Base-by-base conservation (phyloP, 805 yeast species). In the Kodamaea sagamina region DNA sequence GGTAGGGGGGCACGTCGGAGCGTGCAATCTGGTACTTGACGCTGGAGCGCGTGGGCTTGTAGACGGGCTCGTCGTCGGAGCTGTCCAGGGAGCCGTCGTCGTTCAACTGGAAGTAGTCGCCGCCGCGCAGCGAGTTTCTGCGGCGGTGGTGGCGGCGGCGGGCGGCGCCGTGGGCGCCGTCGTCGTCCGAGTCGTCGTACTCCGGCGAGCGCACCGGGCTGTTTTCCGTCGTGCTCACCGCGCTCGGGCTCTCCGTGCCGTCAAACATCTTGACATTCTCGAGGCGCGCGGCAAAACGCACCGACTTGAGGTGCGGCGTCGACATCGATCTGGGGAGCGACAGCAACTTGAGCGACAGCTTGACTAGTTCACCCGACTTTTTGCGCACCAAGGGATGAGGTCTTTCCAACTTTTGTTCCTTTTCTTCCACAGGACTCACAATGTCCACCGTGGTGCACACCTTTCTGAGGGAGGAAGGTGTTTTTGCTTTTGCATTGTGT, bases 201-300 rank as follows among this genome's bases (percentile, higher is more conserved):
- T 35, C 38, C 3, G 73, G 73, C 2, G 70, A 62, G 19, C 61
- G 61, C 21, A 64, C 55, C 0, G 83, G 83, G 1, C 85, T 74
- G 49, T 71, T 73, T 32, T 78, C 79, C 39, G 71, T 47, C 11
- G 61, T 54, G 0, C 86, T 80, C n/a, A 83, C 84, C 1, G 84
- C 74, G 8, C 73, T 69, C 22, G 89, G 89, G 48, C 76, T 77
- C 39, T 78, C 82, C 19, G 63, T 59, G 32, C 81, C 81, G 52
- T 80, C 79, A 56, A 84, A 84, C 54, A 78, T 77, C 59, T 83
- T 83, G 43, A 84, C 75, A 31, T 79, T 79, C 41, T 79, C 82
- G 45, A 83, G 65, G 39, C 77, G 67, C 4, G 76, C 59, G 1
- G 88, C 86, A 59, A 84, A 84, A 42, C 87, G 66, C 32, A 84